These are phyloP conservation scores for Clarireedia hainanense DNA, from an alignment of 2,329 filamentous ascomycete genomes.

Conservation along the genomic window DNA sequence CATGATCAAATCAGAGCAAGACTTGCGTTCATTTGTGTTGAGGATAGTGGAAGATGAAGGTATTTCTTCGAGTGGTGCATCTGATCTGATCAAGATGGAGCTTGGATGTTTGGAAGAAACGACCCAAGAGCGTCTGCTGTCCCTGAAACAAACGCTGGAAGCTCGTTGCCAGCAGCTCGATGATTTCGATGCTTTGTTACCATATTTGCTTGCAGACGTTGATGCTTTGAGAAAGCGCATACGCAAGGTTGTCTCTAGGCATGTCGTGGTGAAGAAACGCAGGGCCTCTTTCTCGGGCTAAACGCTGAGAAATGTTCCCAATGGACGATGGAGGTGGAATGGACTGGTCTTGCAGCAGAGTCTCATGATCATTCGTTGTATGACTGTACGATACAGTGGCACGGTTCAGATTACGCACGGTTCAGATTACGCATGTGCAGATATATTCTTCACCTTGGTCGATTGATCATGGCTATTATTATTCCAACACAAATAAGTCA, in stretches of 20 bases:
- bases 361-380: too few relatives aligned
- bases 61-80: background rate
- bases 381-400: too few relatives aligned
- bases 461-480: too few relatives aligned
- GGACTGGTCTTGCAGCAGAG: too few relatives aligned
- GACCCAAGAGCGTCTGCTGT: background rate
- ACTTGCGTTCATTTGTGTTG: background rate
- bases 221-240: background rate
- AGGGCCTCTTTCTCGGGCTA: background rate
- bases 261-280: background rate
- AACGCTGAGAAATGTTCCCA: too few relatives aligned
- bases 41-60: background rate
- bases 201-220: background rate
- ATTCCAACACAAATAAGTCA: too few relatives aligned
- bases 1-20: background rate
- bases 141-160: background rate
- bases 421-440: too few relatives aligned
- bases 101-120: slow-evolving; percentile 1
- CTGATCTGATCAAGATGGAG: background rate
- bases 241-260: background rate
- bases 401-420: too few relatives aligned
- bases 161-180: background rate
- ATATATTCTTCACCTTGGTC: too few relatives aligned
- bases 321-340: too few relatives aligned
- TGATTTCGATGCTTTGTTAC: background rate